These are phyloP conservation scores for Ceratobasidium papillatum DNA, from an alignment of 1,284 basidiomycete genomes.

Conservation along the genomic window DNA sequence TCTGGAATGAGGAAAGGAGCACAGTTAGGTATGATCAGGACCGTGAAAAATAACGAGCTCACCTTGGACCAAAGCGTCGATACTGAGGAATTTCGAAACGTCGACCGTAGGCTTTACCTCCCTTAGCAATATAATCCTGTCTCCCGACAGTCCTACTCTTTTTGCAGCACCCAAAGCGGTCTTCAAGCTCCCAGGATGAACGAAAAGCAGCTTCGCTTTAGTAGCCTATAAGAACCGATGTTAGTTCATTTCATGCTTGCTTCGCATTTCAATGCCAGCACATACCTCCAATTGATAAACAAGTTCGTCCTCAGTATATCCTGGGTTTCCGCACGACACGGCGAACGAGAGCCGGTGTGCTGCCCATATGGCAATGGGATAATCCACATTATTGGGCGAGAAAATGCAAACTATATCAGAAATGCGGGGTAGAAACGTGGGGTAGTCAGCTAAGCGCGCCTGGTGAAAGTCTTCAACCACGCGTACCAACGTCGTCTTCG, in stretches of 20 bases:
- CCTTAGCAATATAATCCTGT: slow-evolving; percentile 66
- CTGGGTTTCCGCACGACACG: slow-evolving; percentile 65
- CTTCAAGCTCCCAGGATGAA: slow-evolving; percentile 62
- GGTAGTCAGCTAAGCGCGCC: not conserved
- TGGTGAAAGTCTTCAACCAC: not conserved
- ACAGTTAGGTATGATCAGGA: not conserved
- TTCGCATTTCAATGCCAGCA: not conserved
- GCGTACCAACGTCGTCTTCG: slow-evolving; percentile 62
- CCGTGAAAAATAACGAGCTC: not conserved
- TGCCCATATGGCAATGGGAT: slow-evolving; percentile 77
- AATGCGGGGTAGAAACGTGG: not conserved
- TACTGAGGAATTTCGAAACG: slow-evolving; percentile 49
- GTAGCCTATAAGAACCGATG: slow-evolving; percentile 56
- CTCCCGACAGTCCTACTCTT: slow-evolving; percentile 61
- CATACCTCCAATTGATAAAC: slow-evolving; percentile 36
- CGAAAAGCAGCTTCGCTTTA: slow-evolving; percentile 65
- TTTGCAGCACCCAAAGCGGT: slow-evolving; percentile 63
- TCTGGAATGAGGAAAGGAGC: slow-evolving; percentile 53
- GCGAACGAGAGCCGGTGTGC: slow-evolving; percentile 62
- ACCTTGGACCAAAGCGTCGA: slow-evolving; percentile 59
- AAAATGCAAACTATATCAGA: slow-evolving; percentile 34
- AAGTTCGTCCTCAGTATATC: slow-evolving; percentile 72
- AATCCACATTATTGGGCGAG: slow-evolving; percentile 60
- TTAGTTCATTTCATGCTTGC: slow-evolving; percentile 54
- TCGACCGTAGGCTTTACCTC: slow-evolving; percentile 42